Base-by-base conservation (phyloP, 305 asterid genomes). In the Andrographis paniculata region DNA sequence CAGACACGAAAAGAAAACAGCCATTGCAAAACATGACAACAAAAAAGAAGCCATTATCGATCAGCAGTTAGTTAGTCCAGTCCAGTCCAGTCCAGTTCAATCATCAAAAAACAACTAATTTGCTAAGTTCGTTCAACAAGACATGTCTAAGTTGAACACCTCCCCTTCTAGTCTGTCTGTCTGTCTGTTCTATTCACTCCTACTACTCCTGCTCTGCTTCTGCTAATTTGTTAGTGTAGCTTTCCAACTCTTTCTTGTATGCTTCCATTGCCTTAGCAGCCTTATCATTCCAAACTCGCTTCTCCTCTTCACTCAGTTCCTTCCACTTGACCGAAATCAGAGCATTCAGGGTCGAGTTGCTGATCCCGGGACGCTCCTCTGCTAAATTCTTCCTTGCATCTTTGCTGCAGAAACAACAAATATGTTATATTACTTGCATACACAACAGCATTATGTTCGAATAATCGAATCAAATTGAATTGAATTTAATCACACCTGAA, bases 321-420 rank as follows among this genome's bases (percentile, higher is more conserved):
- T 85, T 84, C 95, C 95, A 85, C 64, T 82, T 80, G 48, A 88
- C 61, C 9, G 93, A 79, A 48, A 88, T 74, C 22, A 82, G 82
- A 31, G 93, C 91, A 50, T 35, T 79, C 19, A 85, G 27, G 1
- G 85, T 72, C 7, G 87, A 53, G 52, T 61, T 79, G 70, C 66
- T 82, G 48, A 63, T 60, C 37, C 80, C 91, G 0, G 82, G 84
- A 1, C 85, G 76, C 59, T 89, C 91, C 61, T 71, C 82, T 0
- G 16, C 41, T 42, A 78, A 33, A 17, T 50, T 59, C 77, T 85
- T 79, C 77, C 93, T 77, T 4, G 75, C 61, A 36, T 76, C 86
- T 42, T 76, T 82, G 72, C 95, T 75, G 63, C 42, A 58, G 3
- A 41, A 41, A 17, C n/a, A n/a, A n/a, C n/a, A n/a, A n/a, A n/a